Evolutionary conservation across 257 asterid species (phyloP).

Genomic region (Salvia hispanica): DNA sequence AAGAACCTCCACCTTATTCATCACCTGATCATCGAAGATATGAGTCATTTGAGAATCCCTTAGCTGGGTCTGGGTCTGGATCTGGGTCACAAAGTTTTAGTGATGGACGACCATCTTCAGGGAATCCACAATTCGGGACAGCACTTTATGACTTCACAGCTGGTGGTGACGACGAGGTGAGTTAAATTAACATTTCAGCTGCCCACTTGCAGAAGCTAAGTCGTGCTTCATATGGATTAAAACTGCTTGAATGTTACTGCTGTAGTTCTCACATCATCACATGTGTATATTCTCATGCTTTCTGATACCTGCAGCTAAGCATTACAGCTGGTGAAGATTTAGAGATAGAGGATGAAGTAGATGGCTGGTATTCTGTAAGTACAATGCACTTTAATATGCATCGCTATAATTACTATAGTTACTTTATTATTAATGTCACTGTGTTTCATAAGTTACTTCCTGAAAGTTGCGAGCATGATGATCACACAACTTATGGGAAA

Average conservation of each 20-base stretch:
- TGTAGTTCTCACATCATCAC: constrained; percentile 24
- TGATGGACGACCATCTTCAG: constrained; percentile 73
- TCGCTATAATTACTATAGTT: too few species aligned
- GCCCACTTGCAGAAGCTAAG: neutral
- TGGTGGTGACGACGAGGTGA: constrained; percentile 99
- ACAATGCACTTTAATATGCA: constrained; percentile 21
- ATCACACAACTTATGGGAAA: too few species aligned
- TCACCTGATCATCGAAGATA: constrained; percentile 78
- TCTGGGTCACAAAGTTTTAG: constrained; percentile 71
- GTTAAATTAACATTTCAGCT: neutral
- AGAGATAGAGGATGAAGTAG: constrained; percentile 95
- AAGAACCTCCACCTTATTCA: constrained; percentile 99
- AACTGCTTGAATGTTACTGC: constrained; percentile 29
- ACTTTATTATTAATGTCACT: too few species aligned
- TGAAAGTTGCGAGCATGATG: too few species aligned
- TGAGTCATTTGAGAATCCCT: constrained; percentile 90
- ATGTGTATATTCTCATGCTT: constrained; percentile 30
- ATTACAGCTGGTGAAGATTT: constrained; percentile 92
- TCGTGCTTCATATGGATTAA: neutral
- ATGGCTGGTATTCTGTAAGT: constrained; percentile 99
- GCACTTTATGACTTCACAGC: constrained; percentile 99
- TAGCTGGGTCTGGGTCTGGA: constrained; percentile 79
- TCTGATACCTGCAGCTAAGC: constrained; percentile 65
- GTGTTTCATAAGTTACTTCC: too few species aligned
- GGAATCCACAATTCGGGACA: constrained; percentile 68